phyloP scores from a whole-genome alignment of 345 rosid genomes.

The Arabidopsis suecica region DNA sequence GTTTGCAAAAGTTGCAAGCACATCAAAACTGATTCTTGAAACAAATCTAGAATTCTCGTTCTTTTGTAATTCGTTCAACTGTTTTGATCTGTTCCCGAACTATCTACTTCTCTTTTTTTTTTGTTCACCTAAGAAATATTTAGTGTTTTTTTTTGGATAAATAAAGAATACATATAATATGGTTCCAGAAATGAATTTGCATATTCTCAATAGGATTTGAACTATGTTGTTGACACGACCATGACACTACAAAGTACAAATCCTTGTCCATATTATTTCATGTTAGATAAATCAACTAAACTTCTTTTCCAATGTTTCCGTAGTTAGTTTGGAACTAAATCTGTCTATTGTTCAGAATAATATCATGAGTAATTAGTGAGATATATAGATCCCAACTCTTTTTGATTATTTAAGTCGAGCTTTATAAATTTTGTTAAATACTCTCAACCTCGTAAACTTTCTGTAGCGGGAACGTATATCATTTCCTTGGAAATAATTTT shows the following conservation, averaged over 20 bases:
- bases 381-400: neutral
- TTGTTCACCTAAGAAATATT: too few relatives aligned
- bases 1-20: conserved; percentile 13
- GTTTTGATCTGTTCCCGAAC: neutral
- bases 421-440: too few relatives aligned
- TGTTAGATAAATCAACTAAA: neutral
- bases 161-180: neutral
- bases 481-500: too few relatives aligned
- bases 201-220: too few relatives aligned
- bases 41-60: conserved; percentile 10
- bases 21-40: conserved; percentile 14
- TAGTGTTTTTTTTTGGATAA: too few relatives aligned
- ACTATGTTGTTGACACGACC: too few relatives aligned
- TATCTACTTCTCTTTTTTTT: too few relatives aligned
- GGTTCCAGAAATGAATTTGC: neutral
- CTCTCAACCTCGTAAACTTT: too few relatives aligned
- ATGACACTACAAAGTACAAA: too few relatives aligned
- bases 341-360: neutral
- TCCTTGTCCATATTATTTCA: neutral
- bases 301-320: neutral
- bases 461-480: too few relatives aligned
- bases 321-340: neutral
- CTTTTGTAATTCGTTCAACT: conserved; percentile 22
- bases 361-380: neutral
- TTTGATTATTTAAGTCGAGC: neutral